Conservation (phyloP, 2,329 filamentous ascomycete species). For the Elsinoe arachidis region DNA sequence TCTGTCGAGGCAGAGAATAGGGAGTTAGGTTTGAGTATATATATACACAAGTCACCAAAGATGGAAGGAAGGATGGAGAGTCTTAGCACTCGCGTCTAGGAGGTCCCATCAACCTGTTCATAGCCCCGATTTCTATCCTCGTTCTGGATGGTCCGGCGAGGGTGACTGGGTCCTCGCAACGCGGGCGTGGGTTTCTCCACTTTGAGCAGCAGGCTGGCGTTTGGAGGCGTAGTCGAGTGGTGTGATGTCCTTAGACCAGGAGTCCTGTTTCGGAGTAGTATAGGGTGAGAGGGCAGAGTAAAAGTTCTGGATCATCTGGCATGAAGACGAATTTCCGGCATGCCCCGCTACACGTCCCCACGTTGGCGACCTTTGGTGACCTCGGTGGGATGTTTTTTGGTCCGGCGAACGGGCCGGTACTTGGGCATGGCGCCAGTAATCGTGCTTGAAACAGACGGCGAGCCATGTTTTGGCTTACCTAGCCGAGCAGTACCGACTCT, state of each 20-base stretch:
- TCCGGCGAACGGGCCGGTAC: conserved; percentile 1
- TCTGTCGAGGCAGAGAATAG: background rate
- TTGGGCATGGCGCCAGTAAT: background rate
- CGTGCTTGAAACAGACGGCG: background rate
- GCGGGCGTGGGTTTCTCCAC: background rate
- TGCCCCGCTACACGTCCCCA: background rate
- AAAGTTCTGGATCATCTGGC: background rate
- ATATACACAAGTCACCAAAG: conserved; percentile 1
- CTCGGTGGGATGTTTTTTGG: background rate
- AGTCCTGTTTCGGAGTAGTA: background rate
- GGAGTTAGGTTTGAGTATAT: background rate
- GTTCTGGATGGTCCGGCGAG: background rate
- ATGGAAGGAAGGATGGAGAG: background rate
- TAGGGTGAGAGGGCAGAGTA: background rate
- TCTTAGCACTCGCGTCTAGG: conserved; percentile 2
- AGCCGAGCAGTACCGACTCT: background rate
- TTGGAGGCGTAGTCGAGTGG: background rate
- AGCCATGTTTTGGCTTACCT: background rate
- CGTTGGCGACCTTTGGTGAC: background rate
- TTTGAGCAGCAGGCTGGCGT: background rate
- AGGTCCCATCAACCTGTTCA: background rate
- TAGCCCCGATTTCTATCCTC: background rate
- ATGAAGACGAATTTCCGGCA: conserved; percentile 1
- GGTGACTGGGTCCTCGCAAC: background rate
- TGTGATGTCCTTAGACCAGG: background rate